Evolutionary conservation across 1,284 basidiomycete species (phyloP), one percentile per base, ranked within the genome.

Genomic region (Trametes sp.): DNA sequence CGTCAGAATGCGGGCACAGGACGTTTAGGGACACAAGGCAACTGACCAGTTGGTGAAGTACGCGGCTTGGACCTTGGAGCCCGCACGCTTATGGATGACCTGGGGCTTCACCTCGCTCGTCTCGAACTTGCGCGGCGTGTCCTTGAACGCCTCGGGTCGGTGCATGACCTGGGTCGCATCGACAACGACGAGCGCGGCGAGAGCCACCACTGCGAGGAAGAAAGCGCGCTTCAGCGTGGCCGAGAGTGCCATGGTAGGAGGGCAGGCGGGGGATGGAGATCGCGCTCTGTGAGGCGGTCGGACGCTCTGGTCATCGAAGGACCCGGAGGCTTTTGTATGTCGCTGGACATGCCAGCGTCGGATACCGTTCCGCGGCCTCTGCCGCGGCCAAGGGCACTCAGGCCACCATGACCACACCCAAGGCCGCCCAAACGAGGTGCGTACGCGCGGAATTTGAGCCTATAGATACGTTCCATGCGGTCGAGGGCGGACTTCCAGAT

Each of bases 31-130:
- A 4, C n/a, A 21, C 33, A 38, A 36, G 48, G 9, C n/a, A 16
- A 69, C 74, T 14, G 50, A 83, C 84, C 88, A 87, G 76, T 90
- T 87, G 1, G 87, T 86, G 74, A 89, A 90, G 75, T 90, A 90
- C 1, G 82, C 88, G 26, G 84, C 81, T 62, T 83, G 81, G 24
- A 81, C 80, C 69, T 89, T 88, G 24, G 77, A 78, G 29, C 71
- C 72, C 4, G 83, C 81, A 50, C 83, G 80, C 67, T 81, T 82
- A 56, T 82, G 79, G 42, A 87, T 75, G 24, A 75, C 72, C 46
- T 80, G 73, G 19, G 79, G 77, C 57, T 77, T 75, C 10, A 80
- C 77, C 65, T 80, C 67, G 54, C 79, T 78, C 6, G 75, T 77
- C 13, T 73, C 63, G 66, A 78, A 79, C 28, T 74, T 75, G 55